Evolutionary conservation across 805 yeast species (phyloP).

Genomic region (Sugiyamaella mastotermitis): DNA sequence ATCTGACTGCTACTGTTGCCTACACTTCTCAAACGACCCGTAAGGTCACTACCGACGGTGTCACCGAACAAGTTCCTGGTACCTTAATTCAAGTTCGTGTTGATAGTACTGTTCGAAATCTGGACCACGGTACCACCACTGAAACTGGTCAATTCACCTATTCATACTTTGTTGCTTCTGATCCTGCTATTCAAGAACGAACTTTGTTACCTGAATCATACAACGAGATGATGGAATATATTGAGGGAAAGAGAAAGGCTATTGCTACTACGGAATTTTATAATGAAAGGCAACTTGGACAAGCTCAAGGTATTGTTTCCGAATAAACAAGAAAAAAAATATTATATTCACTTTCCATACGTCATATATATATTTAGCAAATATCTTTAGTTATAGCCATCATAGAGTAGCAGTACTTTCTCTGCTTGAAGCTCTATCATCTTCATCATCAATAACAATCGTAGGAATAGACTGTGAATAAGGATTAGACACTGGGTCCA

Average conservation of each 20-base stretch:
- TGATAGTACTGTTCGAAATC: conserved; percentile 66
- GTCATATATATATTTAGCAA: too few species aligned
- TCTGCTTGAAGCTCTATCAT: conserved; percentile 2
- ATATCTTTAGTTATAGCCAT: too few species aligned
- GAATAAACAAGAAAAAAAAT: too few species aligned
- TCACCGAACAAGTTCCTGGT: conserved; percentile 38
- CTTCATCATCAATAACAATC: conserved; percentile 10
- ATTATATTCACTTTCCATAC: too few species aligned
- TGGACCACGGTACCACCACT: conserved; percentile 54
- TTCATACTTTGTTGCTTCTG: conserved; percentile 62
- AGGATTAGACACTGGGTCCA: conserved; percentile 3
- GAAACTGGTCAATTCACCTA: conserved; percentile 85
- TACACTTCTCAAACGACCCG: conserved; percentile 75
- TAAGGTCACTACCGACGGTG: conserved; percentile 17
- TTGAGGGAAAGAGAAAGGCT: conserved; percentile 88
- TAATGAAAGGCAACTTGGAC: conserved; percentile 35
- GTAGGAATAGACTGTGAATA: conserved; percentile 1
- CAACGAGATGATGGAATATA: conserved; percentile 85
- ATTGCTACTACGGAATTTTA: conserved; percentile 70
- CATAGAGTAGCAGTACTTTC: conserved; percentile 2
- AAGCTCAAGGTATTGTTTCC: conserved; percentile 14
- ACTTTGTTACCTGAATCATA: conserved; percentile 84
- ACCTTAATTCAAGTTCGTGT: conserved; percentile 87
- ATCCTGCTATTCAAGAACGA: conserved; percentile 33
- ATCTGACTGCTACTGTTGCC: conserved; percentile 74